Evolutionary conservation across 371 early-diverging fungal species (phyloP).

Genomic region (Rhizopus arrhizus): DNA sequence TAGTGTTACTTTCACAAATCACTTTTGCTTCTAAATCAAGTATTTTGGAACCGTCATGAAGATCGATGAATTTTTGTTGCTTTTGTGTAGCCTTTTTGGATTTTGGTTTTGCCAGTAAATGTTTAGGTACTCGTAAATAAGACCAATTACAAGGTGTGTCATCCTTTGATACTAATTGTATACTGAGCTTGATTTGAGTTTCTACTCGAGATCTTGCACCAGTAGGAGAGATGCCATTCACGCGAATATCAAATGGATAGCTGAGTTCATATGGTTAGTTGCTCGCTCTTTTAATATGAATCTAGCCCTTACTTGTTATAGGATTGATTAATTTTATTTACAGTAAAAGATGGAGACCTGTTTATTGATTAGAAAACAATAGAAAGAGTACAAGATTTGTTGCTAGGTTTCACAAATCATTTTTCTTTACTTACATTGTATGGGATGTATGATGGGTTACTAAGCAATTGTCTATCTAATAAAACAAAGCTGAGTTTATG

Average conservation of each 20-base stretch:
- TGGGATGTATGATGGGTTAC: too few relatives aligned
- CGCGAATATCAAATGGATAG: constrained; percentile 29
- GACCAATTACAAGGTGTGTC: constrained; percentile 63
- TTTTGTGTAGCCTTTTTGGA: constrained; percentile 21
- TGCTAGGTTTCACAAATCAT: too few relatives aligned
- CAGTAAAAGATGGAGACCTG: neutral
- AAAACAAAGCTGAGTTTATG: too few relatives aligned
- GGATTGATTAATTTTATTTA: neutral
- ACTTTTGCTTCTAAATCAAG: constrained; percentile 78
- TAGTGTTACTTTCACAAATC: constrained; percentile 80
- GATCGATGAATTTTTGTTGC: constrained; percentile 15
- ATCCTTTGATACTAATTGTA: constrained; percentile 55
- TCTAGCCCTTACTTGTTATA: neutral
- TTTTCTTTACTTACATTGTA: too few relatives aligned
- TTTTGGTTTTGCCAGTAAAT: constrained; percentile 56
- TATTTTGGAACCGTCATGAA: constrained; percentile 32
- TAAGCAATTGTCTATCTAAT: too few relatives aligned
- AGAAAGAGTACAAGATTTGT: too few relatives aligned
- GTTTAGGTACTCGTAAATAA: constrained; percentile 63
- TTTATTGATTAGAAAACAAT: too few relatives aligned
- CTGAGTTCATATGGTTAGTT: neutral
- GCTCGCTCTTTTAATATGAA: neutral
- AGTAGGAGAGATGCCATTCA: constrained; percentile 60
- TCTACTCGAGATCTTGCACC: constrained; percentile 76
- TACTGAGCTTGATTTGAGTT: constrained; percentile 72